Evolutionary conservation across 2,329 filamentous ascomycete species (phyloP).

Genomic region (Blastomyces gilchristii): DNA sequence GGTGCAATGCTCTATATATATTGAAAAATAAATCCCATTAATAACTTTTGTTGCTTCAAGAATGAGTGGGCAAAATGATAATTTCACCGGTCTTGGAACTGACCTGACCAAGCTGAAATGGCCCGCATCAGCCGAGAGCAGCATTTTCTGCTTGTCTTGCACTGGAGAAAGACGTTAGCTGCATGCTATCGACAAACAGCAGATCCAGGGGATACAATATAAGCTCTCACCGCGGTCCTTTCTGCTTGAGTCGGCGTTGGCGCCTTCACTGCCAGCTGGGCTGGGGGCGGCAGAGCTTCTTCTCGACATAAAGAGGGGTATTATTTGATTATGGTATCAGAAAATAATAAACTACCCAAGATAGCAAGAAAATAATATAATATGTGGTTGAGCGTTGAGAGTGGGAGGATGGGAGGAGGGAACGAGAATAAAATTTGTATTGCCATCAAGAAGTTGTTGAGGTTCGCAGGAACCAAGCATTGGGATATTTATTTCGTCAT

Average conservation of each 20-base stretch:
- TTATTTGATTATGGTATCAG: background rate
- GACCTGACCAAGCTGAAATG: conserved; percentile 44
- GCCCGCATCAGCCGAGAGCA: conserved; percentile 38
- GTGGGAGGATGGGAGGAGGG: background rate
- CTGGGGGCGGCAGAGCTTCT: conserved; percentile 23
- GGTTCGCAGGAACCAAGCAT: background rate
- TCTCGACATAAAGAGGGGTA: conserved; percentile 26
- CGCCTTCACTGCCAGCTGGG: conserved; percentile 1
- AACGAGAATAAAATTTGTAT: background rate
- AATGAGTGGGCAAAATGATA: background rate
- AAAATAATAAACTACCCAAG: conserved; percentile 9
- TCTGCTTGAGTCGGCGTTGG: conserved; percentile 6
- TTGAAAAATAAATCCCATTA: background rate
- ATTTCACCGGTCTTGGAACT: conserved; percentile 12
- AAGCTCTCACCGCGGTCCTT: conserved; percentile 11
- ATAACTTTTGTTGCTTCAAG: background rate
- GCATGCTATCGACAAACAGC: conserved; percentile 6
- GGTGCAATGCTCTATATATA: conserved; percentile 35
- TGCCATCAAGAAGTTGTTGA: background rate
- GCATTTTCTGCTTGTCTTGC: conserved; percentile 41
- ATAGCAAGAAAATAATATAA: conserved; percentile 8
- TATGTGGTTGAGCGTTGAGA: conserved; percentile 10
- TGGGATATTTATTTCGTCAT: conserved; percentile 6
- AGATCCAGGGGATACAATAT: conserved; percentile 6
- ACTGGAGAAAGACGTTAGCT: conserved; percentile 22